Evolutionary conservation across 2,329 filamentous ascomycete species (phyloP).

Genomic region (Xylaria sp.): DNA sequence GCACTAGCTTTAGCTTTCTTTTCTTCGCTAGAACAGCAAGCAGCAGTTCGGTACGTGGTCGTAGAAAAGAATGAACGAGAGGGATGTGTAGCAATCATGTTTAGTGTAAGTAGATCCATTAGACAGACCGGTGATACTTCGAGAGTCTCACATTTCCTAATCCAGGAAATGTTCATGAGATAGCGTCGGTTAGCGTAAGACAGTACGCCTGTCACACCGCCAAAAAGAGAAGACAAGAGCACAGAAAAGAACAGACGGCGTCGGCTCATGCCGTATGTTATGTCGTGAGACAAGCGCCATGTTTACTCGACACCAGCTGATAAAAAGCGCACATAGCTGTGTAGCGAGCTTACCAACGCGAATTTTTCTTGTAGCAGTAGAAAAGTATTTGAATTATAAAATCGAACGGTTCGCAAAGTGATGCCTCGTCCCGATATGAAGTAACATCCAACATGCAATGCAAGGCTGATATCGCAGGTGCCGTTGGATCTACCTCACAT

Average conservation of each 20-base stretch:
- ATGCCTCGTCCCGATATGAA: constrained; percentile 4
- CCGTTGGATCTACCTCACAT: constrained; percentile 5
- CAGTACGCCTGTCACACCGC: constrained; percentile 8
- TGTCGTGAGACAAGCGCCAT: constrained; percentile 13
- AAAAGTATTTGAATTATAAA: not conserved
- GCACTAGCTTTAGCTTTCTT: constrained; percentile 9
- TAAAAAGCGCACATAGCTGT: not conserved
- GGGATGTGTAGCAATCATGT: not conserved
- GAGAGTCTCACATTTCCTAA: constrained; percentile 12
- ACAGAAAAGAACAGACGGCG: not conserved
- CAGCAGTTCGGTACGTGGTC: constrained; percentile 4
- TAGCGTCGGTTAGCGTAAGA: not conserved
- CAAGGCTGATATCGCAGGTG: constrained; percentile 3
- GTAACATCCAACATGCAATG: not conserved
- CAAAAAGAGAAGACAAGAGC: not conserved
- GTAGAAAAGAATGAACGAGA: not conserved
- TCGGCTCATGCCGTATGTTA: constrained; percentile 24
- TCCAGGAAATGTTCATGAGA: not conserved
- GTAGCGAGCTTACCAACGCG: constrained; percentile 7
- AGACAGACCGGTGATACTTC: not conserved
- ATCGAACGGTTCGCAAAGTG: constrained; percentile 3
- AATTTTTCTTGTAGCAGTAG: not conserved
- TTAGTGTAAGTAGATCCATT: not conserved
- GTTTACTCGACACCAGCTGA: not conserved
- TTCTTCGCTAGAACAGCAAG: not conserved